Base-by-base conservation (phyloP, 352 stramenopile species). In the Aphanomyces cochlioides region DNA sequence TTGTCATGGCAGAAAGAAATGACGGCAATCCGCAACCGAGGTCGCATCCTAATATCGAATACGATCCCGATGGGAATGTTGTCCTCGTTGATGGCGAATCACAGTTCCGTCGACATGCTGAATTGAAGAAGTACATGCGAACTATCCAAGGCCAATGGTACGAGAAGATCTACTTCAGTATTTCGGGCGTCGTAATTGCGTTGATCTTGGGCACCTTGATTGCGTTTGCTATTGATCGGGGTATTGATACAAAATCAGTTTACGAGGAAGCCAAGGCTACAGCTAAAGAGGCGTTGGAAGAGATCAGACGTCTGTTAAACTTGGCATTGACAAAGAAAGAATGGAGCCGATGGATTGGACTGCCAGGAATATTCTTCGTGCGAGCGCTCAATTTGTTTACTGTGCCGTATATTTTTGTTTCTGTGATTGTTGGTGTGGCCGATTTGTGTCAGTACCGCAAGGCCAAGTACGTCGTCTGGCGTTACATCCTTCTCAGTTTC, bases 391-490 rank as follows among this genome's bases (percentile, higher is more conserved):
- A 90, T 75, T 92, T 83, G 71, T 72, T 92, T 45, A 85, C 91
- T 61, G 76, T 92, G 65, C 84, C 84, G 28, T 81, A 90, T 58
- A 83, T 92, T 65, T 90, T 94, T 65, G 79, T 91, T 28, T 91
- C 91, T 72, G 58, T 94, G 47, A 82, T 80, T 17, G 81, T 91
- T 13, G 80, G 82, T 5, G 80, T 90, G 1, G 81, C 84, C 3
- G 84, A 94, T 63, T 77, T 94, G 36, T 78, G 81, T 45, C 75
- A 83, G 66, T 76, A 86, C 56, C 75, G 78, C 12, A 72, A 89
- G 53, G 82, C 78, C 47, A 73, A 77, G 59, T 37, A 19, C 1
- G 50, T 58, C 17, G 50, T 8, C 15, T 58, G 50, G 50, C 50
- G 50, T 1, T 19, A 37, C 7, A 19, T 58, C 17, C 36, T 36